Conservation (phyloP, 2,329 filamentous ascomycete species). For the Daldinia sp. region DNA sequence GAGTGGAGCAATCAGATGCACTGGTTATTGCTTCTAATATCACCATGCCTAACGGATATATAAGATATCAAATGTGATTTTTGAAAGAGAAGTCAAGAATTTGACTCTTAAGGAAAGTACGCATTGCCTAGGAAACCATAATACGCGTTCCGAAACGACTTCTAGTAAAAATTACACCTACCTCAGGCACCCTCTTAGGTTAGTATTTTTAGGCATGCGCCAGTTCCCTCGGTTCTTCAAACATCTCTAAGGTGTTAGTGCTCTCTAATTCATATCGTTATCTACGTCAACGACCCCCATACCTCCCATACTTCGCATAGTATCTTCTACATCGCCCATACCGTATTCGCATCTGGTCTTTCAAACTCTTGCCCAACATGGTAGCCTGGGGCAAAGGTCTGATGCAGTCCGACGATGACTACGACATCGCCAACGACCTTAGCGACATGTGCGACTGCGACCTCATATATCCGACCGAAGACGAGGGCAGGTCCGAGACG, state of each 20-base stretch:
- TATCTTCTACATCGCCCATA: neutral
- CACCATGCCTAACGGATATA: neutral
- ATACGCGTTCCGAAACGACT: neutral
- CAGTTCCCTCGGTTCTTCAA: neutral
- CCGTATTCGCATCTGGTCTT: neutral
- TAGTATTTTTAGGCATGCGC: neutral
- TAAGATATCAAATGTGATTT: neutral
- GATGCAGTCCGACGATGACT: constrained; percentile 43
- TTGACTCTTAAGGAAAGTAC: neutral
- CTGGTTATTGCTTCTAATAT: neutral
- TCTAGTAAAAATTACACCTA: neutral
- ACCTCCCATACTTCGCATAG: neutral
- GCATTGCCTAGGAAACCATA: neutral
- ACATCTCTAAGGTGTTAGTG: neutral
- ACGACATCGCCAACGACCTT: constrained; percentile 37
- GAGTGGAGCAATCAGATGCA: neutral
- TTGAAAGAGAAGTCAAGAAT: neutral
- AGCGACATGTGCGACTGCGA: constrained; percentile 31
- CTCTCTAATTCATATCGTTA: neutral
- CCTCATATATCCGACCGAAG: constrained; percentile 15
- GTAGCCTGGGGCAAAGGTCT: constrained; percentile 41
- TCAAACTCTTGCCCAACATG: constrained; percentile 32
- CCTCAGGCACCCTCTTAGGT: neutral
- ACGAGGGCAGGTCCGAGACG: constrained; percentile 2
- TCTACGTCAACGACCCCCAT: neutral